These are phyloP conservation scores for Talaromyces ruber DNA, from an alignment of 495 filamentous ascomycete genomes.

Conservation along the genomic window DNA sequence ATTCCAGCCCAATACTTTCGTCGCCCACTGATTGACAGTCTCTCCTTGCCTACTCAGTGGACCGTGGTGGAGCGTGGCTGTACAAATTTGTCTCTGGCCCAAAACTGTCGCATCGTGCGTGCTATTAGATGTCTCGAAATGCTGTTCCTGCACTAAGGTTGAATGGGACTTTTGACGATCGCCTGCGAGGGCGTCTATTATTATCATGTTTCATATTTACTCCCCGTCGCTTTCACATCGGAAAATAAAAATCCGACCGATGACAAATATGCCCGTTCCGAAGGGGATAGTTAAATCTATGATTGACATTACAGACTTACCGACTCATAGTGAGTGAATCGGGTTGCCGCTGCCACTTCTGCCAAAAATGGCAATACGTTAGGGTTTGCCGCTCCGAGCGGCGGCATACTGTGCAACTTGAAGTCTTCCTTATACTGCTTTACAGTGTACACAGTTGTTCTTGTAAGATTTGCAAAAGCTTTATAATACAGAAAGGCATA, in stretches of 20 bases:
- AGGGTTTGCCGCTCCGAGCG: neutral
- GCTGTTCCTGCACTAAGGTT: neutral
- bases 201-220: neutral
- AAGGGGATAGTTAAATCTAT: neutral
- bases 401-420: neutral
- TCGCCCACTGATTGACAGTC: neutral
- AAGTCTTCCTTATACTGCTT: no score
- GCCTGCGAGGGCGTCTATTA: neutral
- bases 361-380: neutral
- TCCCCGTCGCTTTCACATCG: neutral
- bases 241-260: neutral
- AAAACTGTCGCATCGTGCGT: neutral
- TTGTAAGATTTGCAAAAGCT: no score
- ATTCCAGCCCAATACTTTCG: neutral
- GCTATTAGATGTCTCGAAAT: neutral
- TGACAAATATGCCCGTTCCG: neutral
- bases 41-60: neutral
- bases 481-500: neutral
- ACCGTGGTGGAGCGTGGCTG: neutral
- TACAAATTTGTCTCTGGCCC: neutral
- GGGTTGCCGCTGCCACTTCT: neutral
- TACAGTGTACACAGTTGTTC: no score
- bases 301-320: neutral
- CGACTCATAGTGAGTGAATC: neutral
- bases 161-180: neutral